Percentiles rank a stretch among this genome's conserved stretches.
These are phyloP conservation scores for Waltergamsia citrina DNA, from an alignment of 2,329 filamentous ascomycete genomes.

Conservation along the genomic window DNA sequence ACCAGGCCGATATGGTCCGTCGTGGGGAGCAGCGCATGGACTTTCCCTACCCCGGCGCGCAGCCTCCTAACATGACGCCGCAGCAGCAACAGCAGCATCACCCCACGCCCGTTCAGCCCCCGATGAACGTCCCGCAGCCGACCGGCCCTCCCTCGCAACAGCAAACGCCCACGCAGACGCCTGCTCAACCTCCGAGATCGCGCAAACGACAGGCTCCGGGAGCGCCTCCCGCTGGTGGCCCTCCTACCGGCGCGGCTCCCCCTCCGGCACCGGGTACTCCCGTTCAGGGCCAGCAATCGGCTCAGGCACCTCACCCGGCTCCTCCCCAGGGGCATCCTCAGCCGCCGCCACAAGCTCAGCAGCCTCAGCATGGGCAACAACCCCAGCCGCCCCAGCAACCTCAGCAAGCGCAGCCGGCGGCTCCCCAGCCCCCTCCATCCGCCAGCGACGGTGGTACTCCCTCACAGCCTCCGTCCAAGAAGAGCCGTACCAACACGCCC, in stretches of 20 bases:
- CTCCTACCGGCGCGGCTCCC: constrained; percentile 2
- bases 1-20: constrained; percentile 39
- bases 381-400: constrained; percentile 1
- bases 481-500: constrained; percentile 95
- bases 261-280: constrained; percentile 9
- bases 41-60: constrained; percentile 25
- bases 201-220: constrained; percentile 32
- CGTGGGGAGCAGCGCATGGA: constrained; percentile 31
- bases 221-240: constrained; percentile 15
- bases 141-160: constrained; percentile 22
- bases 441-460: constrained; percentile 15
- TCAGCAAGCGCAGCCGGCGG: constrained; percentile 1
- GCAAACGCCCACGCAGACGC: constrained; percentile 25
- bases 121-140: constrained; percentile 32
- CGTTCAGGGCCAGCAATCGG: constrained; percentile 20
- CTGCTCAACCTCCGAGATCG: constrained; percentile 25
- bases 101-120: constrained; percentile 26
- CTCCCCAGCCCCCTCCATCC: constrained; percentile 16
- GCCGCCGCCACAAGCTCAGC: constrained; percentile 3
- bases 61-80: constrained; percentile 27
- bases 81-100: constrained; percentile 27
- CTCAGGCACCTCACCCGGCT: constrained; percentile 2
- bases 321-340: constrained; percentile 1
- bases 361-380: background rate
- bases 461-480: constrained; percentile 53